Percentiles rank a stretch among this genome's conserved stretches.
phyloP scores from a whole-genome alignment of 768 basidiomycete genomes.

The Amanita muscaria region DNA sequence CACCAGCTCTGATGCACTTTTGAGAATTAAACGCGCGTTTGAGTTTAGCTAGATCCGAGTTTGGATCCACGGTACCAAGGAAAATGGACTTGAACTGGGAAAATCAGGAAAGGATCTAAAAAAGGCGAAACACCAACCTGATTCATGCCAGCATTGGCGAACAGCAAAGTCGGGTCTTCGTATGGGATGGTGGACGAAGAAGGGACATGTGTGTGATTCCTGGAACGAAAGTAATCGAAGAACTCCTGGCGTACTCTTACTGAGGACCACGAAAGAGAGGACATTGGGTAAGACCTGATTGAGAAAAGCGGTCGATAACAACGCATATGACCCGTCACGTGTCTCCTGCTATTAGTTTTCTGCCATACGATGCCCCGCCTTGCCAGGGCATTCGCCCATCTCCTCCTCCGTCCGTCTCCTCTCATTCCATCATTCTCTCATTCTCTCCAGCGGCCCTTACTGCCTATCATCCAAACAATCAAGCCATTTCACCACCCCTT shows the following conservation, averaged over 20 bases:
- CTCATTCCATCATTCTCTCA: background rate
- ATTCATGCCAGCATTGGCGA: constrained; percentile 98
- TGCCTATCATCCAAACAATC: too few relatives aligned
- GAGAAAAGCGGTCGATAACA: too few relatives aligned
- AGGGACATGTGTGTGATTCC: constrained; percentile 80
- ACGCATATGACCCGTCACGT: too few relatives aligned
- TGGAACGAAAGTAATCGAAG: constrained; percentile 78
- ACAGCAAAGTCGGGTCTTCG: constrained; percentile 95
- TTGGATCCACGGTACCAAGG: constrained; percentile 94
- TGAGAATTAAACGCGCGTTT: constrained; percentile 94
- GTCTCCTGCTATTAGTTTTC: too few relatives aligned
- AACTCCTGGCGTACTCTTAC: constrained; percentile 77
- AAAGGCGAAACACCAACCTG: constrained; percentile 40
- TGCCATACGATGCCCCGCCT: constrained; percentile 49
- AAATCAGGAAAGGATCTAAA: constrained; percentile 8
- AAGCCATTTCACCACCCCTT: constrained; percentile 4
- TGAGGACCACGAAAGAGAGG: constrained; percentile 67
- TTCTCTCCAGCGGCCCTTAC: constrained; percentile 2
- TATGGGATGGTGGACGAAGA: constrained; percentile 92
- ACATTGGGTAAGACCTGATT: too few relatives aligned
- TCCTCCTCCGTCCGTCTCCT: constrained; percentile 14
- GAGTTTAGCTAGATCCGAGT: constrained; percentile 83
- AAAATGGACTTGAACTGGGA: constrained; percentile 91
- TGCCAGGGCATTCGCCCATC: constrained; percentile 26
- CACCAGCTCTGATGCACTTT: constrained; percentile 97